phyloP scores from a whole-genome alignment of 202 grass and related monocot species.

The Panicum virgatum region DNA sequence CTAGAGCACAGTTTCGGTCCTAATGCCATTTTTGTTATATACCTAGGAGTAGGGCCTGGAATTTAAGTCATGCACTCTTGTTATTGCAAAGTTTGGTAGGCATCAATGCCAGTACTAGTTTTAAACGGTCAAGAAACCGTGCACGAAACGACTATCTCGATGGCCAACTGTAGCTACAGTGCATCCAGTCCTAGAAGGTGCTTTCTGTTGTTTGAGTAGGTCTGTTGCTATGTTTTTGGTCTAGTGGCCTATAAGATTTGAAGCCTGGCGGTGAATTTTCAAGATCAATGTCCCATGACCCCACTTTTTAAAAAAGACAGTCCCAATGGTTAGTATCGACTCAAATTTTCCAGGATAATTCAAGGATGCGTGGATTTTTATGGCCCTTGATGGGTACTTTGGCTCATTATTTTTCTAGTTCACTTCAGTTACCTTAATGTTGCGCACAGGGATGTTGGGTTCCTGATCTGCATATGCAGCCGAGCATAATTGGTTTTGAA shows the following conservation, averaged over 20 bases:
- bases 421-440: no score
- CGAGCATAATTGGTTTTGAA: conserved; percentile 11
- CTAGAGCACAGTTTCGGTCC: not conserved
- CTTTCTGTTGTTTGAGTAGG: conserved; percentile 6
- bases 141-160: conserved; percentile 9
- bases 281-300: not conserved
- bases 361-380: not conserved
- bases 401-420: no score
- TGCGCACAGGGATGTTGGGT: no score
- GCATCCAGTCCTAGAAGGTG: not conserved
- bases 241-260: not conserved
- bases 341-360: conserved; percentile 5
- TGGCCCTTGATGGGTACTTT: not conserved
- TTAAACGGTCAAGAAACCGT: conserved; percentile 36
- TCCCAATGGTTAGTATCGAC: not conserved
- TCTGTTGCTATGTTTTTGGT: conserved; percentile 30
- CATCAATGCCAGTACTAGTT: conserved; percentile 22
- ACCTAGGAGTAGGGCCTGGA: conserved; percentile 28
- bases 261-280: not conserved
- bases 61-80: conserved; percentile 18
- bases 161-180: conserved; percentile 1
- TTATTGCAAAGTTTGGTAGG: conserved; percentile 26
- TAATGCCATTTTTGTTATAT: conserved; percentile 23
- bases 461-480: no score
- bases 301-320: not conserved